Evolutionary conservation across 2,329 filamentous ascomycete species (phyloP), one percentile per base, ranked within the genome.

Genomic region (Calycina marina): DNA sequence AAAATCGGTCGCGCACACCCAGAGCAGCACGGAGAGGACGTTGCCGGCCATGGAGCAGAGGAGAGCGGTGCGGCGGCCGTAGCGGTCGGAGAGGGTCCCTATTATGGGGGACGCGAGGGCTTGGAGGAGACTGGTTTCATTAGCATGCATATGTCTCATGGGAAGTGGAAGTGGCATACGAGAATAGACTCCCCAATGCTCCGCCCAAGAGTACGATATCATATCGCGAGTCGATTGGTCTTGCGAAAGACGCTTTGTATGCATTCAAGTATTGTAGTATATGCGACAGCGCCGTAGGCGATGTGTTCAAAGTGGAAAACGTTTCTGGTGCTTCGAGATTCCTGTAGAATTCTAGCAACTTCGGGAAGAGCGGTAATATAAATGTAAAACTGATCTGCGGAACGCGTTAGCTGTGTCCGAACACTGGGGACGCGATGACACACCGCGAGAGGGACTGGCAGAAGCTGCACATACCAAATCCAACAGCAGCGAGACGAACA

Each of bases 161-260:
- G 5, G 12, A 15, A 6, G 14, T 26, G n/a, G n/a, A n/a, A n/a
- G n/a, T n/a, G n/a, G 44, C 64, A 39, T 48, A 69, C 65, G 71
- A 76, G 63, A 98, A 98, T 13, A 98, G 64, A 35, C 86, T 94
- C 42, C 90, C 90, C 15, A 98, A 65, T 14, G 88, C 90, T 29
- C 90, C 90, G 33, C 90, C 90, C 4, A 98, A 72, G 26, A 98
- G 69, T 15, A 98, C 86, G 45, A 96, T 93, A 54, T 98, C 90
- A 63, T 98, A 93, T 61, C 84, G 77, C 36, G 86, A 86, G 52
- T 93, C 88, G 56, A 98, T 96, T 27, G 88, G 86, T 34, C 77
- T 77, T 26, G 83, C 76, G 52, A 98, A 98, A 36, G 82, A 72
- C 44, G 86, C 78, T 59, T 98, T 98, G 70, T 98, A 98, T 28